phyloP scores from a whole-genome alignment of 2,329 filamentous ascomycete species.

The Metarhizium anisopliae region DNA sequence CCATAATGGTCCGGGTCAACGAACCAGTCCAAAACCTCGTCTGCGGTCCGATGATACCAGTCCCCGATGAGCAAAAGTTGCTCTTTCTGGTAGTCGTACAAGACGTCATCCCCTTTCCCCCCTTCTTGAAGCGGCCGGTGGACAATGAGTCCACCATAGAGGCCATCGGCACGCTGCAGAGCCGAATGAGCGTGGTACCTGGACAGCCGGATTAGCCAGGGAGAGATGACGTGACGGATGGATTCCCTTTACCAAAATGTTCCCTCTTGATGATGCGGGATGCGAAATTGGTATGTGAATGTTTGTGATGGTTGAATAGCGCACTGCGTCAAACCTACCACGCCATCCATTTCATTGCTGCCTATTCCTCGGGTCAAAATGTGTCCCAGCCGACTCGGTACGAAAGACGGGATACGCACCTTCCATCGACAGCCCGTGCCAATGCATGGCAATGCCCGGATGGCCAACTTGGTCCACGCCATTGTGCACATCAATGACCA shows the following conservation, averaged over 20 bases:
- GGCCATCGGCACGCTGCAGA: slow-evolving; percentile 29
- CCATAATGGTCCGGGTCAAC: slow-evolving; percentile 14
- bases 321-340: slow-evolving; percentile 52
- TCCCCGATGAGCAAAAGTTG: slow-evolving; percentile 29
- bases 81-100: slow-evolving; percentile 20
- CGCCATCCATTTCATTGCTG: slow-evolving; percentile 52
- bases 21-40: slow-evolving; percentile 15
- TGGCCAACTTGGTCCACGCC: slow-evolving; percentile 14
- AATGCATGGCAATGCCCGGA: slow-evolving; percentile 48
- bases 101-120: slow-evolving; percentile 10
- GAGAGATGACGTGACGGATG: no score
- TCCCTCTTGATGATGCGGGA: slow-evolving; percentile 41
- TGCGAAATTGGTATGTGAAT: slow-evolving; percentile 47
- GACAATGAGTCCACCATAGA: slow-evolving; percentile 19
- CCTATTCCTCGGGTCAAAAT: slow-evolving; percentile 18
- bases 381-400: slow-evolving; percentile 19
- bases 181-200: slow-evolving; percentile 55
- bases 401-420: slow-evolving; percentile 18
- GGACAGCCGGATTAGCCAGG: not conserved
- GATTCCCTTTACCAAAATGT: slow-evolving; percentile 44
- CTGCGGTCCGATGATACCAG: slow-evolving; percentile 28
- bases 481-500: slow-evolving; percentile 32
- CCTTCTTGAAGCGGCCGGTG: slow-evolving; percentile 24
- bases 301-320: slow-evolving; percentile 44
- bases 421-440: slow-evolving; percentile 59